Evolutionary conservation across 805 yeast genomes (phyloP).

Genomic region (Starmerella floris): DNA sequence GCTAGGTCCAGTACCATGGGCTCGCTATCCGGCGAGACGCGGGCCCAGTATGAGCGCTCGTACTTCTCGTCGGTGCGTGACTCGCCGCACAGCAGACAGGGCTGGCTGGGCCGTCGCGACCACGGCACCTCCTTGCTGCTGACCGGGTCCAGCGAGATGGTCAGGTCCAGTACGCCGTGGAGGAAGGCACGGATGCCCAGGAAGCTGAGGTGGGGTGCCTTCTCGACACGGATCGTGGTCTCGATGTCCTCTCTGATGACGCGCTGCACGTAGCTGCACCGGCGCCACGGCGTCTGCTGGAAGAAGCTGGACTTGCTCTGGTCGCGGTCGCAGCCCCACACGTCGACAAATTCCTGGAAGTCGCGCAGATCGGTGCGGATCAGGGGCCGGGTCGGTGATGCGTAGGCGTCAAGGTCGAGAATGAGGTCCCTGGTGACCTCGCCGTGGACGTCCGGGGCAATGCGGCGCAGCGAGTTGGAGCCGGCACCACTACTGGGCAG

Average conservation of each 20-base stretch:
- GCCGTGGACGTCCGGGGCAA: neutral
- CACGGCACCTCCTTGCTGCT: slow-evolving; percentile 69
- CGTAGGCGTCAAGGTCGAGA: slow-evolving; percentile 20
- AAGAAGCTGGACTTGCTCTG: slow-evolving; percentile 4
- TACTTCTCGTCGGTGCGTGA: slow-evolving; percentile 53
- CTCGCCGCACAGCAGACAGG: slow-evolving; percentile 83
- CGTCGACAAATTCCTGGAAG: slow-evolving; percentile 14
- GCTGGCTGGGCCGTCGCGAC: slow-evolving; percentile 35
- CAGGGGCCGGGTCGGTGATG: slow-evolving; percentile 22
- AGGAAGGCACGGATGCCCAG: slow-evolving; percentile 49
- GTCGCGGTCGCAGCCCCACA: slow-evolving; percentile 9
- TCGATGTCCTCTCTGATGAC: slow-evolving; percentile 69
- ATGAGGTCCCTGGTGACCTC: slow-evolving; percentile 9
- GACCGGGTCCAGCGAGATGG: slow-evolving; percentile 74
- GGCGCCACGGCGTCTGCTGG: slow-evolving; percentile 30
- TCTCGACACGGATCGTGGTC: slow-evolving; percentile 50
- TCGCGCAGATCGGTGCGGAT: slow-evolving; percentile 22
- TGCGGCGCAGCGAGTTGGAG: slow-evolving; percentile 4
- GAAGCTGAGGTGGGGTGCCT: slow-evolving; percentile 52
- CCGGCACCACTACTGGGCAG: slow-evolving; percentile 4
- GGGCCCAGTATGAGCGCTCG: slow-evolving; percentile 61
- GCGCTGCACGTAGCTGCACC: slow-evolving; percentile 47
- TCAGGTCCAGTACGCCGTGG: slow-evolving; percentile 60
- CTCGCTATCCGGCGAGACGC: slow-evolving; percentile 24
- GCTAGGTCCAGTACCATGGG: slow-evolving; percentile 53